phyloP scores from a whole-genome alignment of 108 stramenopile species.

The Cyclotella distinguenda region DNA sequence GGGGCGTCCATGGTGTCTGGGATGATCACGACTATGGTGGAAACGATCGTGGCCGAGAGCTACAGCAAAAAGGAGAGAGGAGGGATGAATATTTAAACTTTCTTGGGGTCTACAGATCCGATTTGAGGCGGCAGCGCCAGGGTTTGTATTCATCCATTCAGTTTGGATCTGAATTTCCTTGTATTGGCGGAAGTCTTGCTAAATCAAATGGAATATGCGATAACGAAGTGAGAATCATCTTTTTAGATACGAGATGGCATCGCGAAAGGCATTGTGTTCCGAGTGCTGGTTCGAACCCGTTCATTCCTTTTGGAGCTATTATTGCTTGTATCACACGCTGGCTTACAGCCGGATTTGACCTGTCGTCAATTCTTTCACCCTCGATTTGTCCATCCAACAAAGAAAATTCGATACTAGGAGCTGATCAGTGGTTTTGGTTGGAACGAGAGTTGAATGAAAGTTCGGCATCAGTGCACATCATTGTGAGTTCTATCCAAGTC shows the following conservation, averaged over 20 bases:
- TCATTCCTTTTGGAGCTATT: slow-evolving; percentile 46
- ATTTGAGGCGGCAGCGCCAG: slow-evolving; percentile 18
- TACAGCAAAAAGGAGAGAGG: slow-evolving; percentile 53
- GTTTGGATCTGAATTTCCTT: slow-evolving; percentile 17
- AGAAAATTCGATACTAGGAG: slow-evolving; percentile 60
- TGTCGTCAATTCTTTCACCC: slow-evolving; percentile 26
- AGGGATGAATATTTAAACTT: slow-evolving; percentile 71
- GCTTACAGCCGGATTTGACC: slow-evolving; percentile 62
- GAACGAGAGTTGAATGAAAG: slow-evolving; percentile 49
- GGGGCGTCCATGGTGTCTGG: slow-evolving; percentile 64
- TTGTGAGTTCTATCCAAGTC: slow-evolving; percentile 82
- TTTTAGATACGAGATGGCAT: slow-evolving; percentile 83
- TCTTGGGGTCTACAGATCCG: slow-evolving; percentile 45
- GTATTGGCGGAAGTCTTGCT: slow-evolving; percentile 1
- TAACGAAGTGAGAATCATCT: slow-evolving; percentile 59
- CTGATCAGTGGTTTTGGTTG: slow-evolving; percentile 88
- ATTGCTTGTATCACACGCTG: slow-evolving; percentile 75
- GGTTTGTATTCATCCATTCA: slow-evolving; percentile 71
- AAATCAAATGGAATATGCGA: slow-evolving; percentile 2
- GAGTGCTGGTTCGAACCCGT: slow-evolving; percentile 48
- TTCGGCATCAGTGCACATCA: slow-evolving; percentile 53
- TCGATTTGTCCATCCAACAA: slow-evolving; percentile 27
- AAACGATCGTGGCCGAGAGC: slow-evolving; percentile 77
- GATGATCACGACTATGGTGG: slow-evolving; percentile 95
- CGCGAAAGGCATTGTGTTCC: slow-evolving; percentile 80